Conservation (phyloP, 1,284 basidiomycete species). For the Sporisorium iseilematis-ciliati region DNA sequence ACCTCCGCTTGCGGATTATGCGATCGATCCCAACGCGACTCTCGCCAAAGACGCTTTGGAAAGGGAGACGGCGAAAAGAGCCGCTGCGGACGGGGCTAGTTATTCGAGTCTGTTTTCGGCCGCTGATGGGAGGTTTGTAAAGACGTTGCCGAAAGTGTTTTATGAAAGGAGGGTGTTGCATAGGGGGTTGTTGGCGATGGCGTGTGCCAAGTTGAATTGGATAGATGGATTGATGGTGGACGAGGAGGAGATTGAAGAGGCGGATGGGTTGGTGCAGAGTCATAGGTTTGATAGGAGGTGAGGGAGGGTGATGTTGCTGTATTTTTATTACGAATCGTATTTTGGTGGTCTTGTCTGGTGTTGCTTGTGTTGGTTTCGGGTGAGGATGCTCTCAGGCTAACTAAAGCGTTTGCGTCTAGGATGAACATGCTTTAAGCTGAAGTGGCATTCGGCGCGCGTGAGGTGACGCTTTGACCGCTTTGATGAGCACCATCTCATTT, state of each 20-base stretch:
- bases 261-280: conserved; percentile 53
- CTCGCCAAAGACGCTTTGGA: conserved; percentile 23
- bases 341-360: too few species aligned
- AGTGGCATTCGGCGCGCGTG: too few species aligned
- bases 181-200: conserved; percentile 66
- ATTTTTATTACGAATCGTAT: conserved; percentile 8
- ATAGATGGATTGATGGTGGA: conserved; percentile 62
- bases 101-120: conserved; percentile 48
- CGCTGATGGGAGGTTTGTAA: conserved; percentile 59
- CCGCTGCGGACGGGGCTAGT: conserved; percentile 16
- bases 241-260: conserved; percentile 57
- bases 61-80: conserved; percentile 24
- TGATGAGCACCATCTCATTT: too few species aligned
- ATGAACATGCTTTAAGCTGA: too few species aligned
- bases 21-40: conserved; percentile 31
- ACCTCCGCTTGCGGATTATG: conserved; percentile 35
- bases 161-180: conserved; percentile 56
- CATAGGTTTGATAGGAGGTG: conserved; percentile 22
- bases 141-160: conserved; percentile 56
- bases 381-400: too few species aligned
- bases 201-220: conserved; percentile 62
- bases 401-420: too few species aligned
- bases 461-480: too few species aligned
- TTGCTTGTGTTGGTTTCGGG: too few species aligned
- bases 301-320: not conserved